A percentile compares a stretch with the other conserved stretches of the same genome.
Evolutionary conservation across 2,329 filamentous ascomycete species (phyloP).

Genomic region (Diaporthe destruens): DNA sequence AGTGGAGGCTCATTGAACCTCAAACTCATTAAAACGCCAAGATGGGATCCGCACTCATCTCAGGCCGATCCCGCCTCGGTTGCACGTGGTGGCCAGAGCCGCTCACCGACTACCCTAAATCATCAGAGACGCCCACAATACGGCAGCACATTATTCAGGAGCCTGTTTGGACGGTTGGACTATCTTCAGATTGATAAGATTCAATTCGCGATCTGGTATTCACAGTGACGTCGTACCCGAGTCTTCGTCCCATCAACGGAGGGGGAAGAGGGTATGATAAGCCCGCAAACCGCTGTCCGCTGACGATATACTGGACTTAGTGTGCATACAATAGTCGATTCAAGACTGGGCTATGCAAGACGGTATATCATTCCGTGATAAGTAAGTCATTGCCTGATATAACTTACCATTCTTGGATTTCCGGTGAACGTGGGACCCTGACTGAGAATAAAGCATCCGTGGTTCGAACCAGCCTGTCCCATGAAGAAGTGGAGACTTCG

Average conservation of each 20-base stretch:
- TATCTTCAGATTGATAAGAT: neutral
- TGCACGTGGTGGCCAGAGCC: neutral
- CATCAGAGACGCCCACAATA: neutral
- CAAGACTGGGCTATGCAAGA: neutral
- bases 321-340: neutral
- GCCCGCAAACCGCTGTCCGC: too few relatives aligned
- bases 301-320: neutral
- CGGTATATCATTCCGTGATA: too few relatives aligned
- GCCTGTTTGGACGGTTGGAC: too few relatives aligned
- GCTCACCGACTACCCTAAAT: neutral
- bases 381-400: too few relatives aligned
- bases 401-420: neutral
- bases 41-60: neutral
- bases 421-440: neutral
- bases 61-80: neutral
- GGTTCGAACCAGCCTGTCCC: neutral
- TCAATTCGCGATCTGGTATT: too few relatives aligned
- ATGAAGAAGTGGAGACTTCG: neutral
- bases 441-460: neutral
- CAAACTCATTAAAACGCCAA: constrained; percentile 7
- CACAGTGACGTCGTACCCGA: too few relatives aligned
- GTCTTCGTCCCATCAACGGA: too few relatives aligned
- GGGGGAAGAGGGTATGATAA: too few relatives aligned
- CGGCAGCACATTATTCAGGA: neutral
- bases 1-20: neutral